Evolutionary conservation across 2,329 filamentous ascomycete genomes (phyloP).

Genomic region (Sclerotinia borealis): DNA sequence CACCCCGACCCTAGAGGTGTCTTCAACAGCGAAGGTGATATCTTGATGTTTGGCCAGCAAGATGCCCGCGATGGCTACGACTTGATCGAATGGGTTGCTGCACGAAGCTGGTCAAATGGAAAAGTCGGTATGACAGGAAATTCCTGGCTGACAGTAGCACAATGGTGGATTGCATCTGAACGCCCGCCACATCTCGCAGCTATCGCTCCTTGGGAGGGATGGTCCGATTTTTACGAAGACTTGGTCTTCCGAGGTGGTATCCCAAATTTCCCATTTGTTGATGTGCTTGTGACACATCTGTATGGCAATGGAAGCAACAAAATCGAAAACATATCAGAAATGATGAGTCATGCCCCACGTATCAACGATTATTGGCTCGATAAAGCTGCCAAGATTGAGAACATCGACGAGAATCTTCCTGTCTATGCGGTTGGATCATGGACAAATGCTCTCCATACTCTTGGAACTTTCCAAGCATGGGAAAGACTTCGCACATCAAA

Average conservation of each 20-base stretch:
- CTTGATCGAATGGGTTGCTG: slow-evolving; percentile 24
- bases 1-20: slow-evolving; percentile 23
- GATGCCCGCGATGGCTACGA: slow-evolving; percentile 25
- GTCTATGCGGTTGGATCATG: no score
- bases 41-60: neutral
- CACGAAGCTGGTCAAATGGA: slow-evolving; percentile 26
- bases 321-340: slow-evolving; percentile 15
- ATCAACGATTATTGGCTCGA: no score
- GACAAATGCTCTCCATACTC: no score
- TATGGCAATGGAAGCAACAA: no score
- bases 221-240: slow-evolving; percentile 17
- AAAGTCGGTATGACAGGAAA: slow-evolving; percentile 25
- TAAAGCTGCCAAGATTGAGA: no score
- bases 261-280: slow-evolving; percentile 3
- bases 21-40: slow-evolving; percentile 22
- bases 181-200: slow-evolving; percentile 15
- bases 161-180: slow-evolving; percentile 26
- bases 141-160: slow-evolving; percentile 23
- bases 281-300: no score
- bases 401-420: no score
- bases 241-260: slow-evolving; percentile 15
- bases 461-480: neutral
- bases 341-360: no score
- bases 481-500: slow-evolving; percentile 4
- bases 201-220: slow-evolving; percentile 23